Conservation (phyloP, 768 basidiomycete genomes). For the Suillus variegatus region DNA sequence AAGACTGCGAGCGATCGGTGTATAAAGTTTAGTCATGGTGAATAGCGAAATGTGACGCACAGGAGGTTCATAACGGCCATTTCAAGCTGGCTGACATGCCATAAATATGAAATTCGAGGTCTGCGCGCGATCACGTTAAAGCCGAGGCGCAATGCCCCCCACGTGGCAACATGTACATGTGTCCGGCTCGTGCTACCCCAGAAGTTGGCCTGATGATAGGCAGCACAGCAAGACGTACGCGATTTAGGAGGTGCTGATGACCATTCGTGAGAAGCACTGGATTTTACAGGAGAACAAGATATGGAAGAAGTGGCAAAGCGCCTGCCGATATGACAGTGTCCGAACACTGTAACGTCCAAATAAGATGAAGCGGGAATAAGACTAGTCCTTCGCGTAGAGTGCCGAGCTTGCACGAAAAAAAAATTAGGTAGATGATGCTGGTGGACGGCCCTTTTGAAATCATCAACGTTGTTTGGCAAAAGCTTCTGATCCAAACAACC, state of each 20-base stretch:
- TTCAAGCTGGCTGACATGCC: background rate
- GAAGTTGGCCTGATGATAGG: background rate
- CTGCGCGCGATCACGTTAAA: background rate
- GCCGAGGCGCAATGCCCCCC: background rate
- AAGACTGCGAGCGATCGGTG: background rate
- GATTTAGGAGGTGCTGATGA: background rate
- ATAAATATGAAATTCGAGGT: background rate
- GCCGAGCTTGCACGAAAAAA: background rate
- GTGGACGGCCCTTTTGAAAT: background rate
- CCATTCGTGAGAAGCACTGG: background rate
- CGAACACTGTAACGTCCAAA: background rate
- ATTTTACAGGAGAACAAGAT: background rate
- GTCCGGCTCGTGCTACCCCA: background rate
- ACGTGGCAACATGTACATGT: background rate
- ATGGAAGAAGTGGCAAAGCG: background rate
- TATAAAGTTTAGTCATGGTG: background rate
- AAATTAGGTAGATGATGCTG: background rate
- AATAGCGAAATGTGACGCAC: background rate
- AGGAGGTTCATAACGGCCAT: constrained; percentile 2
- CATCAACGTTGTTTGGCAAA: constrained; percentile 26
- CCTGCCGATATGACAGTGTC: background rate
- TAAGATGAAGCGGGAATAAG: background rate
- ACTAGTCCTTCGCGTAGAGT: background rate
- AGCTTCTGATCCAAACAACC: constrained; percentile 31
- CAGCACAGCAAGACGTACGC: background rate